Evolutionary conservation across 257 asterid genomes (phyloP), one percentile per base, ranked within the genome.

Genomic region (Anisodus acutangulus): DNA sequence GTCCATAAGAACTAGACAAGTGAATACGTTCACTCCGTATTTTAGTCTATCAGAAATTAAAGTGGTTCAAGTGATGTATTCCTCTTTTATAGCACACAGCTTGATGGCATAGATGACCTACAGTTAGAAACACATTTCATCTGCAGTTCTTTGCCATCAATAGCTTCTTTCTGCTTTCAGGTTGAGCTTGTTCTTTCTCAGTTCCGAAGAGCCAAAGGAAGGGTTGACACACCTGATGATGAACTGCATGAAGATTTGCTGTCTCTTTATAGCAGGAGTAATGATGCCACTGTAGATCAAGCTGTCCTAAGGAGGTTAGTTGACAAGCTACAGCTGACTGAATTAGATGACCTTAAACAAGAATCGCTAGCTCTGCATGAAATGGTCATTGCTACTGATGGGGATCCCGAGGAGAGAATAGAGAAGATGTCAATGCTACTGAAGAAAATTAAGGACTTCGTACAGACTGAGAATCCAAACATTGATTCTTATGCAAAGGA

Each of bases 301-400:
- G 90, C 83, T 81, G 90, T 90, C 82, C 80, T 97, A 53, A 89
- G 89, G 88, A 91, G 94, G 87, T 79, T 93, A 86, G 97, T 95
- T 31, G 97, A 95, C 31, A 97, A 94, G 90, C 85, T 97, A 84
- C 95, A 97, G 87, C 94, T 97, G 10, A 85, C 91, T 13, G 95
- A 93, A 85, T 92, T 97, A 84, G 90, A 95, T 53, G 98, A 97
- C 80, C 90, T 97, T 68, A 95, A 94, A 60, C 98, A 93, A 91
- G 99, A 97, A 89, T 97, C 99, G 53, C 88, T 97, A 79, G 99
- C 99, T 86, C 88, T 97, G 94, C 98, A 95, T 88, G 99, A 97
- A 87, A 92, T 95, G 96, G 99, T 97, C 82, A 89, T 89, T 78
- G 92, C 93, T 63, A 93, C 98, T 13, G 97, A 93, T 71, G 98